Conservation (phyloP, 805 yeast genomes). For the Ogataea angusta region DNA sequence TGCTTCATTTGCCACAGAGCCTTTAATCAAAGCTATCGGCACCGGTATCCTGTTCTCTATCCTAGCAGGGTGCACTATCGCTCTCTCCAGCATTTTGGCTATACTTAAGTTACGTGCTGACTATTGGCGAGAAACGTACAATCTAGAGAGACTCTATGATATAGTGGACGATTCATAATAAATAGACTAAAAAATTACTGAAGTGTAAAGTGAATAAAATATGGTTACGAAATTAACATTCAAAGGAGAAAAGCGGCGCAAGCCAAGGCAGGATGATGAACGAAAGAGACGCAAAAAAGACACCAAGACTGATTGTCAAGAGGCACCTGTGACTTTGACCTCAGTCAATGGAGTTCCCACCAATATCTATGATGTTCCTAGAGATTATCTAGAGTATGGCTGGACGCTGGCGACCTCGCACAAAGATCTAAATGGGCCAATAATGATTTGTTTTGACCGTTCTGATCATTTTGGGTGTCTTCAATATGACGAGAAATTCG, state of each 20-base stretch:
- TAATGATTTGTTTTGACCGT: constrained; percentile 15
- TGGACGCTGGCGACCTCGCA: neutral
- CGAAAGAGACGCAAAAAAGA: neutral
- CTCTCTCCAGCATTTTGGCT: constrained; percentile 40
- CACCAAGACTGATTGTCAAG: neutral
- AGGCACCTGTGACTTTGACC: constrained; percentile 5
- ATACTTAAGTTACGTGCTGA: constrained; percentile 54
- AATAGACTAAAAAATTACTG: neutral
- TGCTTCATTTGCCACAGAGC: constrained; percentile 74
- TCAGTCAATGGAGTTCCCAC: constrained; percentile 24
- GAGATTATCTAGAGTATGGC: constrained; percentile 23
- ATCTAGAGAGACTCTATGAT: constrained; percentile 56
- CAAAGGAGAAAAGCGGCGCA: constrained; percentile 28
- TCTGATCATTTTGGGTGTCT: too few species aligned
- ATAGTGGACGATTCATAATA: constrained; percentile 32
- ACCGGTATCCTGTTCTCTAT: constrained; percentile 69
- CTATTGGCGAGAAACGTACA: constrained; percentile 61
- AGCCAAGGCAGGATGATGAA: constrained; percentile 3
- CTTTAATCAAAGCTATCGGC: constrained; percentile 63
- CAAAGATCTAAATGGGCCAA: constrained; percentile 26
- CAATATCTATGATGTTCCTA: constrained; percentile 18
- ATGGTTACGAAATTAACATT: constrained; percentile 34
- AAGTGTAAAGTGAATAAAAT: constrained; percentile 4
- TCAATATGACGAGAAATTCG: too few species aligned
- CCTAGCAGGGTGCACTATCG: constrained; percentile 53